Evolutionary conservation across 257 asterid species (phyloP).

Genomic region (Phtheirospermum japonicum): DNA sequence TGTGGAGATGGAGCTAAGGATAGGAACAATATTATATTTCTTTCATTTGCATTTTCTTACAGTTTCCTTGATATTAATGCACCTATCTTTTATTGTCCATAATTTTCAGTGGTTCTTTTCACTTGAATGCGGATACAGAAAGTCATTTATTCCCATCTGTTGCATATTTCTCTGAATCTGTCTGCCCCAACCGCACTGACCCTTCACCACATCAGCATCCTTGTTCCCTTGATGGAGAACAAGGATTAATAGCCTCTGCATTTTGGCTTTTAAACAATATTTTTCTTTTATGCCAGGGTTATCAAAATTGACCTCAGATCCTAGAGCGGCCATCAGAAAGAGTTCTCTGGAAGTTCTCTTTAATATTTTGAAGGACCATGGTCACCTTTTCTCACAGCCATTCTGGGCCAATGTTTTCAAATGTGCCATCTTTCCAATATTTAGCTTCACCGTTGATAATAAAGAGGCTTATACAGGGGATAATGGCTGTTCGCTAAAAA

Average conservation of each 20-base stretch:
- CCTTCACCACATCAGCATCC: conserved; percentile 10
- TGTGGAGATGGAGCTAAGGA: conserved; percentile 19
- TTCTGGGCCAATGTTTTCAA: conserved; percentile 75
- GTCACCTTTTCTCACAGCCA: conserved; percentile 68
- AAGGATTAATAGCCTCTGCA: conserved; percentile 3
- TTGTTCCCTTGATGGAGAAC: conserved; percentile 16
- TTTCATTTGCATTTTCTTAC: conserved; percentile 4
- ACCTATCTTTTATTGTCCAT: conserved; percentile 9
- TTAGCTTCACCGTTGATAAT: conserved; percentile 49
- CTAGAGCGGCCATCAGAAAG: conserved; percentile 89
- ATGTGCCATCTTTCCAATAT: conserved; percentile 72
- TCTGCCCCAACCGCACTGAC: neutral
- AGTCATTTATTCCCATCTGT: conserved; percentile 4
- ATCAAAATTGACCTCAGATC: conserved; percentile 87
- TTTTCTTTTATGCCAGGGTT: conserved; percentile 58
- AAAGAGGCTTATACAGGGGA: conserved; percentile 45
- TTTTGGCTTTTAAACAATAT: conserved; percentile 21
- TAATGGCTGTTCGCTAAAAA: conserved; percentile 35
- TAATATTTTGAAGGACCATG: conserved; percentile 94
- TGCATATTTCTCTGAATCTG: conserved; percentile 1
- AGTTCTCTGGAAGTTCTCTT: conserved; percentile 94
- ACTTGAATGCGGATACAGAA: conserved; percentile 17
- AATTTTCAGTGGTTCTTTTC: conserved; percentile 13
- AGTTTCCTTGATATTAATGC: neutral
- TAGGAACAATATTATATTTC: conserved; percentile 7